These are phyloP conservation scores for Nothopassalora personata DNA, from an alignment of 2,329 filamentous ascomycete genomes.

Conservation along the genomic window DNA sequence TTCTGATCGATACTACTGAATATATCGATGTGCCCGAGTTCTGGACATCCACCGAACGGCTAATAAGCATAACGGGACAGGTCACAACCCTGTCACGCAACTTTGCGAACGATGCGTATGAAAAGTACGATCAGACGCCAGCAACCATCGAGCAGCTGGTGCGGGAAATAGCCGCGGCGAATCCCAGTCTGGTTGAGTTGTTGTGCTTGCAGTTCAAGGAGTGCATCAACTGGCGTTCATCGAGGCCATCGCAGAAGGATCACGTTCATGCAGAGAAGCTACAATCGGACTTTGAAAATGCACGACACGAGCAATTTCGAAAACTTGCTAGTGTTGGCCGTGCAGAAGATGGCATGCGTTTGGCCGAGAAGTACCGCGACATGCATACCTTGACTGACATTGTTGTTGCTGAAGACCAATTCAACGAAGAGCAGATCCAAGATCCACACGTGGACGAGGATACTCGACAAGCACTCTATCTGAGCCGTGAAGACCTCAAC, in stretches of 20 bases:
- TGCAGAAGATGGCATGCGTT: slow-evolving; percentile 52
- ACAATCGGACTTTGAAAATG: slow-evolving; percentile 36
- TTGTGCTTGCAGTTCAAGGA: slow-evolving; percentile 56
- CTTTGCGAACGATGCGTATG: slow-evolving; percentile 37
- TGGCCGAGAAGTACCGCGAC: slow-evolving; percentile 60
- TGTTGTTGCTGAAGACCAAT: slow-evolving; percentile 42
- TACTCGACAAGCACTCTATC: slow-evolving; percentile 30
- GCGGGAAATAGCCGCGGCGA: slow-evolving; percentile 48
- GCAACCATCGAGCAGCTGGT: slow-evolving; percentile 29
- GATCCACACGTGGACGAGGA: slow-evolving; percentile 6
- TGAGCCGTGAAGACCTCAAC: slow-evolving; percentile 36
- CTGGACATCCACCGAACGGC: slow-evolving; percentile 69
- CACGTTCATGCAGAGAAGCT: slow-evolving; percentile 47
- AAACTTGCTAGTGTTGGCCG: slow-evolving; percentile 47
- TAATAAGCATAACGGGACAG: slow-evolving; percentile 36
- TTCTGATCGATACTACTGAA: slow-evolving; percentile 52
- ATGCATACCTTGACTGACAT: slow-evolving; percentile 57
- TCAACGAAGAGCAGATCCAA: slow-evolving; percentile 30
- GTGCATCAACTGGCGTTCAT: slow-evolving; percentile 53
- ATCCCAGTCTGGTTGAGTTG: slow-evolving; percentile 52
- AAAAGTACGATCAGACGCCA: slow-evolving; percentile 28
- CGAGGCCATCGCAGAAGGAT: slow-evolving; percentile 47
- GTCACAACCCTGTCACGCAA: slow-evolving; percentile 40
- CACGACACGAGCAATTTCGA: slow-evolving; percentile 40
- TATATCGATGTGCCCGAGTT: slow-evolving; percentile 64